Conservation (phyloP, 75 land plant genomes). For the Ceratopteris richardii region DNA sequence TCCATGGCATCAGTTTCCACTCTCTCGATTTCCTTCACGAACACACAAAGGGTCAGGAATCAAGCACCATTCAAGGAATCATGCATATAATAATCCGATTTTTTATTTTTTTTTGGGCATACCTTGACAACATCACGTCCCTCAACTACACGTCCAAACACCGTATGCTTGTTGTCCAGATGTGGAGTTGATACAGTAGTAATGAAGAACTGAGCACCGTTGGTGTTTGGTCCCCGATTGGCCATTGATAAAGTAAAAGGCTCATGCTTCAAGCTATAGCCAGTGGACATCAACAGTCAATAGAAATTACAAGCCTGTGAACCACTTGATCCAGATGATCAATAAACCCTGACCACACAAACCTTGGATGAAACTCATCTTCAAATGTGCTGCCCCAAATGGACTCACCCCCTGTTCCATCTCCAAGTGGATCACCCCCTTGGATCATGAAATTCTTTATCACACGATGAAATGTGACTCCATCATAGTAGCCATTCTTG, state of each 20-base stretch:
- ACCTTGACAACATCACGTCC: conserved; percentile 34
- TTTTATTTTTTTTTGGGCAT: not conserved
- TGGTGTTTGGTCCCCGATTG: conserved; percentile 26
- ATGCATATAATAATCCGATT: not conserved
- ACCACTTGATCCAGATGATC: not conserved
- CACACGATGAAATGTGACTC: conserved; percentile 30
- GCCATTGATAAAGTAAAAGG: conserved; percentile 37
- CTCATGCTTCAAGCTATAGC: conserved; percentile 28
- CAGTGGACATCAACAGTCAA: not conserved
- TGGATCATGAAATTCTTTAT: conserved; percentile 39
- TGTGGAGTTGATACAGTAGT: conserved; percentile 31
- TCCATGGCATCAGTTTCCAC: conserved; percentile 12
- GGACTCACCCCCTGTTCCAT: conserved; percentile 41
- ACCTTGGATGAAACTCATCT: conserved; percentile 30
- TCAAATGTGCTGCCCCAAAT: conserved; percentile 36
- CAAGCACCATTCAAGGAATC: not conserved
- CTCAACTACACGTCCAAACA: conserved; percentile 31
- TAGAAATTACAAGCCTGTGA: not conserved
- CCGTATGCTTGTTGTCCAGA: conserved; percentile 30
- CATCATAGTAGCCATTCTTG: conserved; percentile 31
- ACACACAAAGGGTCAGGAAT: not conserved
- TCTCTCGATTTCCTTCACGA: conserved; percentile 27
- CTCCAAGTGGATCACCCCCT: conserved; percentile 34
- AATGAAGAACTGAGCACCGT: conserved; percentile 34
- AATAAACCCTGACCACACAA: not conserved